Base-by-base conservation (phyloP, 2,329 filamentous ascomycete species). In the Huntiella savannae region DNA sequence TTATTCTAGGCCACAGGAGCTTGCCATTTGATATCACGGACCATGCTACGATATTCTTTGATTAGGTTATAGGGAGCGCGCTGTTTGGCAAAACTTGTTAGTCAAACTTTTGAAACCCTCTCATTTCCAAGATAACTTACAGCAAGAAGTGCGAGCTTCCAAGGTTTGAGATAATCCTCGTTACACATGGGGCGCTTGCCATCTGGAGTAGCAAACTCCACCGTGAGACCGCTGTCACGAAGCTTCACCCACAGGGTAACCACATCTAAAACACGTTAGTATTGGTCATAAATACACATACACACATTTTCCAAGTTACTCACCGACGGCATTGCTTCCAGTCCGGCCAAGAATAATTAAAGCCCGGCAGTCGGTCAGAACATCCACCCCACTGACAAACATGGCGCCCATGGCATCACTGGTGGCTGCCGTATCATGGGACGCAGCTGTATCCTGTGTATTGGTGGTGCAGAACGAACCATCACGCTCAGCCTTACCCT, bases 141-240 rank as follows among this genome's bases (percentile, higher is more conserved):
- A 19, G 38, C 35, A 34, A 49, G 33, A 40, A 46, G 22, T 28
- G 22, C 46, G 11, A 49, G 33, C n/a, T 43, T 43, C 39, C 43
- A 49, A n/a, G 42, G 33, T 12, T 35, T 33, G 5, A 49, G 43
- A 22, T 40, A 49, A 34, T 43, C 34, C 33, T 33, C 33, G 17
- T 49, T 46, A 12, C 43, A 46, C 15, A 46, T 33, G 5, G 48
- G 41, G 34, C 13, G 15, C 12, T 43, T 32, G 13, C 43, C 43
- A 19, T 46, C 43, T 5, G 43, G 40, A 17, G 48, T 49, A n/a
- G 39, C 48, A 39, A 49, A 49, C 28, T 39, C 45, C 33, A 49
- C 43, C 7, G 33, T 33, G 19, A 49, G 41, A 12, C 48, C 48
- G 22, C 28, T 46, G 16, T 46, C 43, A 13, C 40, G 39, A 2